Base-by-base conservation (phyloP, 345 rosid genomes). In the Conringia planisiliqua region DNA sequence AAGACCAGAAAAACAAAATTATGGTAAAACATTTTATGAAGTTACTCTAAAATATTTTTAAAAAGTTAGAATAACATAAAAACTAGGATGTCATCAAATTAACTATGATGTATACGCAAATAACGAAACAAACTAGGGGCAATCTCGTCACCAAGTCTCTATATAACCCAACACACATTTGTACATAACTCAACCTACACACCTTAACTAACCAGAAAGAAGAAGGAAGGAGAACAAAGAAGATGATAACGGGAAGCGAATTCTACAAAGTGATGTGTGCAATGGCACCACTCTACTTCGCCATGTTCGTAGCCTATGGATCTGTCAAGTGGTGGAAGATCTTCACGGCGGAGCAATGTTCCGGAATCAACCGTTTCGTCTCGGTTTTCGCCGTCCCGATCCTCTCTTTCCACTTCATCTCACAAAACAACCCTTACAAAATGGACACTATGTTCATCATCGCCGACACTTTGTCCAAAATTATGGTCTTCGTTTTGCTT, bases 201-300 rank as follows among this genome's bases (percentile, higher is more conserved):
- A 76, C 27, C 40, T 46, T 44, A 27, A 63, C 10, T 18, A 70
- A 40, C 61, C 36, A 51, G 39, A 36, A 63, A 50, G 52, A 67
- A 56, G 12, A 51, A 47, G 33, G 69, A 85, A 81, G 80, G 83
- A 83, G 62, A 72, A 63, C 3, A 73, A 35, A 51, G 36, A 65
- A 86, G 64, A 95, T 95, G 99, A 95, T 95, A 62, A 85, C 87
- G 0, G 71, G 67, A 3, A 6, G 39, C n/a, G 98, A 95, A 39
- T 95, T 95, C 79, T 95, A 95, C 87, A 89, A 88, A 56, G 99
- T 95, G 47, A 92, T 95, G 97, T 92, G 97, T 10, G 96, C 99
- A 20, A 79, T 95, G 92, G 94, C 90, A 38, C 99, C 99, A 56
- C 99, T 95, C 52, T 95, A 92, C 81, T 97, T 92, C 83, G 99